These are phyloP conservation scores for Lophium mytilinum DNA, from an alignment of 495 filamentous ascomycete genomes.

Conservation along the genomic window DNA sequence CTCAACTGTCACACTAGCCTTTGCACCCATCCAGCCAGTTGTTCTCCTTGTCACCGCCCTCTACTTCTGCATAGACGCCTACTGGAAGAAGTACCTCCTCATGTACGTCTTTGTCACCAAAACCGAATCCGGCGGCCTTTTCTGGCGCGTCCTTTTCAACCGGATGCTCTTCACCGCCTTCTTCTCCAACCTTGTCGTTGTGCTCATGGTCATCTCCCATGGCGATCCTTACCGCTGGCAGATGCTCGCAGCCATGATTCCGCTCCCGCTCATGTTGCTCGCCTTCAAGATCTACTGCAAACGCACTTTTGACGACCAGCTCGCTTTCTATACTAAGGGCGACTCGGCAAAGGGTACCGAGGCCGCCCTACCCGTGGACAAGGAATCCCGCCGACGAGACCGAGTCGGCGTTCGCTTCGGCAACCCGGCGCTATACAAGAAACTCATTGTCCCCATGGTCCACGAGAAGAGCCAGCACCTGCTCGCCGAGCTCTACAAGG, in stretches of 20 bases:
- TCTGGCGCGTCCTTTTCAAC: constrained; percentile 87
- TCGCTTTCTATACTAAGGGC: constrained; percentile 63
- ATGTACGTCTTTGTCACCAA: constrained; percentile 92
- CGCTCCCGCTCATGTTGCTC: constrained; percentile 72
- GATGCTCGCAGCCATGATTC: constrained; percentile 59
- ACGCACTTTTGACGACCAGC: constrained; percentile 63
- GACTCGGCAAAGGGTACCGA: constrained; percentile 52
- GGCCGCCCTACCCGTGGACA: constrained; percentile 38
- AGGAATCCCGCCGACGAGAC: constrained; percentile 49
- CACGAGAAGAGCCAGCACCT: constrained; percentile 79
- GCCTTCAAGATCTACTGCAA: constrained; percentile 83
- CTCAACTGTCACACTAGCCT: constrained; percentile 79
- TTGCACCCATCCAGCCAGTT: constrained; percentile 78
- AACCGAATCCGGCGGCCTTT: constrained; percentile 88
- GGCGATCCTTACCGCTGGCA: constrained; percentile 36
- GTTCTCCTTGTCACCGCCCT: constrained; percentile 83
- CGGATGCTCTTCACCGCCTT: constrained; percentile 78
- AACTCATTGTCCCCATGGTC: constrained; percentile 92
- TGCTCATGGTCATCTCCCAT: constrained; percentile 44
- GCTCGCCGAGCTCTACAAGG: constrained; percentile 71
- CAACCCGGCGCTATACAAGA: constrained; percentile 82
- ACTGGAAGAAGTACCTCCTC: constrained; percentile 90
- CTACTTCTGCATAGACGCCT: constrained; percentile 81
- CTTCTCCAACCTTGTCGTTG: constrained; percentile 70
- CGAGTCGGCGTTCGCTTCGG: constrained; percentile 76